Conservation (phyloP, 202 grass and related monocot species). For the Brachypodium distachyon region DNA sequence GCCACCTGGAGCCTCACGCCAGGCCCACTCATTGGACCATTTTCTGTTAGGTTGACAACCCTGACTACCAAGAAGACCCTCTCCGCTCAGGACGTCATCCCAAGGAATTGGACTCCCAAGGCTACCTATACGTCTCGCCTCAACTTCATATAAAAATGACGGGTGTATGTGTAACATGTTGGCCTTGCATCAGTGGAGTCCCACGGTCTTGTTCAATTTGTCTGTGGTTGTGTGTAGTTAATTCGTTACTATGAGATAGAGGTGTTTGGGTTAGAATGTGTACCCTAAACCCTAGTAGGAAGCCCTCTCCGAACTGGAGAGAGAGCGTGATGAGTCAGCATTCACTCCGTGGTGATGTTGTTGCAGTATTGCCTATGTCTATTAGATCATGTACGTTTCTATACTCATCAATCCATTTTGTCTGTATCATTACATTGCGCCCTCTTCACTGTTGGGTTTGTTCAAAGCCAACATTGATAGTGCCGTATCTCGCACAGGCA, state of each 20-base stretch:
- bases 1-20: slow-evolving; percentile 79
- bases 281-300: too few relatives aligned
- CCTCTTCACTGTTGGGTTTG: too few relatives aligned
- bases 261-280: background rate
- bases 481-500: too few relatives aligned
- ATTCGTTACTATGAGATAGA: background rate
- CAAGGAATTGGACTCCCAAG: slow-evolving; percentile 86
- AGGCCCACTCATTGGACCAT: slow-evolving; percentile 64
- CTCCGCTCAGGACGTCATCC: slow-evolving; percentile 80
- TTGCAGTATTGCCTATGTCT: too few relatives aligned
- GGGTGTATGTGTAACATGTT: background rate
- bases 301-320: slow-evolving; percentile 71
- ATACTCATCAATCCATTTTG: too few relatives aligned
- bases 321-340: slow-evolving; percentile 26
- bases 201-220: background rate
- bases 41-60: slow-evolving; percentile 76
- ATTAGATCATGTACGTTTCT: too few relatives aligned
- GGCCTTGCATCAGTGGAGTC: background rate
- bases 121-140: slow-evolving; percentile 93
- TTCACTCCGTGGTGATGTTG: background rate
- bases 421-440: too few relatives aligned
- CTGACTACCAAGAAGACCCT: slow-evolving; percentile 60
- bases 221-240: background rate
- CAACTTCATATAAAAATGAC: slow-evolving; percentile 46
- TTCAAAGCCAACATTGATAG: too few relatives aligned